Conservation (phyloP, 1,284 basidiomycete genomes). For the Cystobasidiaceae sp. region DNA sequence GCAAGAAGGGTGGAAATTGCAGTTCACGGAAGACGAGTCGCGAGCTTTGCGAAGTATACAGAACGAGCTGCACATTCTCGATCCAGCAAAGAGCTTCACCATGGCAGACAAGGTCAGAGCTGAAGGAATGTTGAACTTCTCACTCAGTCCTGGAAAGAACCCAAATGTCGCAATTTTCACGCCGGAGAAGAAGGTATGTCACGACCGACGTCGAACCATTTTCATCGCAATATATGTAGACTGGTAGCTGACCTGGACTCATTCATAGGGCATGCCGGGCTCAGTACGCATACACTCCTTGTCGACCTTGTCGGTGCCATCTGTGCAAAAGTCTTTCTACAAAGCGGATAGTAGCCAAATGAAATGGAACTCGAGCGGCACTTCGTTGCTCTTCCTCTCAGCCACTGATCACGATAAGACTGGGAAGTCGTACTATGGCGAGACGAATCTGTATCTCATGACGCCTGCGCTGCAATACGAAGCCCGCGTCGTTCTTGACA, state of each 20-base stretch:
- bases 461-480: slow-evolving; percentile 94
- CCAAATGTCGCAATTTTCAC: slow-evolving; percentile 83
- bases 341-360: slow-evolving; percentile 90
- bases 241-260: background rate
- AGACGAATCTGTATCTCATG: slow-evolving; percentile 89
- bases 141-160: slow-evolving; percentile 74
- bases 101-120: slow-evolving; percentile 73
- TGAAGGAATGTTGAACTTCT: slow-evolving; percentile 70
- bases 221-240: background rate
- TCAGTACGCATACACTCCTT: slow-evolving; percentile 79
- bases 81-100: slow-evolving; percentile 64
- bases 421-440: slow-evolving; percentile 97
- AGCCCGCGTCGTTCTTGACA: slow-evolving; percentile 76
- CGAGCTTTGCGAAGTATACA: slow-evolving; percentile 78
- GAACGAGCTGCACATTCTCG: slow-evolving; percentile 82
- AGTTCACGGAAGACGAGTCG: slow-evolving; percentile 86
- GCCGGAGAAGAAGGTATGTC: slow-evolving; percentile 77
- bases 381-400: slow-evolving; percentile 68
- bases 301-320: slow-evolving; percentile 57
- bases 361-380: slow-evolving; percentile 92
- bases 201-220: too few relatives aligned
- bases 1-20: slow-evolving; percentile 75
- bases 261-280: slow-evolving; percentile 81
- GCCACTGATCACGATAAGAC: slow-evolving; percentile 95
- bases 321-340: slow-evolving; percentile 81